A percentile compares a stretch with the other conserved stretches of the same genome.
These are phyloP conservation scores for Hydrangea macrophylla DNA, from an alignment of 148 eudicot genomes.

Conservation along the genomic window DNA sequence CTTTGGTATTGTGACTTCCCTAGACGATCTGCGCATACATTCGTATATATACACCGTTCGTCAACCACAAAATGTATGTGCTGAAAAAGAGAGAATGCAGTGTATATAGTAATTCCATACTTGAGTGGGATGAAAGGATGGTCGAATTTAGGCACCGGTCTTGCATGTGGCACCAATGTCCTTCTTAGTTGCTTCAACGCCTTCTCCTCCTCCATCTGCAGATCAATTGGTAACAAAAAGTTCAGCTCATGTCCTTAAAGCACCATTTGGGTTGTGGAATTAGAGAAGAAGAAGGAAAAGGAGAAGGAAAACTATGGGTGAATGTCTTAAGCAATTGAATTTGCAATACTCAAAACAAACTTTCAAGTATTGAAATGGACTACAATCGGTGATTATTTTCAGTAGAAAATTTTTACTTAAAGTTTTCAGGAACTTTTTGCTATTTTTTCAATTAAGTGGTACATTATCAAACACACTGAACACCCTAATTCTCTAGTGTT, in stretches of 20 bases:
- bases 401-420: too few species aligned
- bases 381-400: too few species aligned
- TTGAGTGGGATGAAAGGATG: conserved; percentile 76
- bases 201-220: conserved; percentile 95
- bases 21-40: conserved; percentile 43
- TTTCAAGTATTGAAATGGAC: too few species aligned
- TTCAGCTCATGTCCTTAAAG: neutral
- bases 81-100: neutral
- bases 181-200: conserved; percentile 91
- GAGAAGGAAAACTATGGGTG: too few species aligned
- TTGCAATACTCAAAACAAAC: too few species aligned
- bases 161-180: conserved; percentile 86
- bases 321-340: too few species aligned
- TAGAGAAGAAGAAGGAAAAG: too few species aligned
- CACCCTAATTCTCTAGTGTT: too few species aligned
- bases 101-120: conserved; percentile 34
- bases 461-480: too few species aligned
- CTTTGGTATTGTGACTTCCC: conserved; percentile 65
- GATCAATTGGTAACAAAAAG: neutral
- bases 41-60: neutral
- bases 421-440: too few species aligned
- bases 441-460: too few species aligned
- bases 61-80: neutral
- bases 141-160: conserved; percentile 78
- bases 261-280: too few species aligned